Percentiles rank a stretch among this genome's conserved stretches.
These are phyloP conservation scores for Prunus mume DNA, from an alignment of 306 rosid species.

Conservation along the genomic window DNA sequence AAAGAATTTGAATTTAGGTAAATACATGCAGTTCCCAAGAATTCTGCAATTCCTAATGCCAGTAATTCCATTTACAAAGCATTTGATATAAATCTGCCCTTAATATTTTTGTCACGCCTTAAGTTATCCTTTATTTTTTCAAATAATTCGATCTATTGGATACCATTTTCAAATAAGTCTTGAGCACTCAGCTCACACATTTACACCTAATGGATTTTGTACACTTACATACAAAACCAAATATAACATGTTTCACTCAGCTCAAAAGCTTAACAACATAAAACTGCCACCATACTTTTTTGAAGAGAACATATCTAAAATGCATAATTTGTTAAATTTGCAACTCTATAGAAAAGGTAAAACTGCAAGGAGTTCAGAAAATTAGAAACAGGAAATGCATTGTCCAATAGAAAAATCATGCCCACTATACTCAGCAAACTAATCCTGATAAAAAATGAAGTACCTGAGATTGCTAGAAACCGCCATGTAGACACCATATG, in stretches of 20 bases:
- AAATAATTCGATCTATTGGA: neutral
- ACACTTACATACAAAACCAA: neutral
- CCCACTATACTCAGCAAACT: neutral
- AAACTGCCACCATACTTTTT: neutral
- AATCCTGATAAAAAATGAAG: neutral
- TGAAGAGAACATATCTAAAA: neutral
- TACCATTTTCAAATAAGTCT: no score
- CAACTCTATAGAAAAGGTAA: neutral
- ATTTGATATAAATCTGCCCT: neutral
- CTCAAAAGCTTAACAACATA: neutral
- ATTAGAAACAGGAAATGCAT: neutral
- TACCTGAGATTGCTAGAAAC: constrained; percentile 95
- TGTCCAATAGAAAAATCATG: neutral
- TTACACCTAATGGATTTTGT: neutral
- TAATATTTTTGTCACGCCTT: no score
- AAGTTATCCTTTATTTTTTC: neutral
- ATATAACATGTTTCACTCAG: neutral
- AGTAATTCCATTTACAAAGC: no score
- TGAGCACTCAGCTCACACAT: no score
- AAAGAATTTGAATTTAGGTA: constrained; percentile 14
- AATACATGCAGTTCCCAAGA: neutral
- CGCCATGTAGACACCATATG: constrained; percentile 91
- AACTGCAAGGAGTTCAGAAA: neutral
- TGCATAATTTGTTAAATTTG: neutral
- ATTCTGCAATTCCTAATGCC: constrained; percentile 6